Evolutionary conservation across 352 stramenopile species (phyloP), one percentile per base, ranked within the genome.

Genomic region (Pythium apleroticum): DNA sequence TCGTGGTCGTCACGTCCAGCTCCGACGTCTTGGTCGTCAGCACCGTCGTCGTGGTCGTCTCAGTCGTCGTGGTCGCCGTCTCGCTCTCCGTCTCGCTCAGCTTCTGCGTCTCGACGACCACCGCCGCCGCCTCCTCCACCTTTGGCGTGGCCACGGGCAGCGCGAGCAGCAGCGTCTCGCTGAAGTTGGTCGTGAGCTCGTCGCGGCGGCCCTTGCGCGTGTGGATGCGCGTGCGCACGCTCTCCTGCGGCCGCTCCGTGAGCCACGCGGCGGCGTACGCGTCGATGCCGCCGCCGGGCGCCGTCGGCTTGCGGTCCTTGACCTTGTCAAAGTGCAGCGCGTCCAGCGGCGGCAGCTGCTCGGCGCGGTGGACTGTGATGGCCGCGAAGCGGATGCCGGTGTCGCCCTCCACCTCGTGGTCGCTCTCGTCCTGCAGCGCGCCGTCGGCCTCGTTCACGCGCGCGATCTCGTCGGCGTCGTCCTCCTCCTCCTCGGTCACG

Each of bases 321-420:
- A 20, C 68, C 57, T 73, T 71, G 20, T 87, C 78, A 41, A 88
- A 83, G 4, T 82, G 61, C 10, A 85, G 52, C 37, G 68, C 73
- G 48, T 92, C 84, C 61, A 92, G 77, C 45, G 84, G 80, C 25
- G 80, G 78, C 0, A 92, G 52, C 37, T 86, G 77, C 48, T 92
- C 84, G 10, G 79, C 78, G 20, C 72, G 73, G 62, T 92, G 81
- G 55, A 92, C 73, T 35, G 78, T 90, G 12, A 77, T 71, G 2
- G 84, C 75, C 9, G 83, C 33, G 41, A 92, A 92, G 45, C 75
- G 73, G 30, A 90, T 56, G 53, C 62, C 68, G 10, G 69, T 75
- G 24, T 79, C 76, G 28, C 68, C 84, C 19, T 53, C 46, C n/a
- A 10, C 43, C 30, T 67, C 65, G 31, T 75, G 55, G 30, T 78